Evolutionary conservation across 2,329 filamentous ascomycete genomes (phyloP).

Genomic region (Clarireedia hainanense): DNA sequence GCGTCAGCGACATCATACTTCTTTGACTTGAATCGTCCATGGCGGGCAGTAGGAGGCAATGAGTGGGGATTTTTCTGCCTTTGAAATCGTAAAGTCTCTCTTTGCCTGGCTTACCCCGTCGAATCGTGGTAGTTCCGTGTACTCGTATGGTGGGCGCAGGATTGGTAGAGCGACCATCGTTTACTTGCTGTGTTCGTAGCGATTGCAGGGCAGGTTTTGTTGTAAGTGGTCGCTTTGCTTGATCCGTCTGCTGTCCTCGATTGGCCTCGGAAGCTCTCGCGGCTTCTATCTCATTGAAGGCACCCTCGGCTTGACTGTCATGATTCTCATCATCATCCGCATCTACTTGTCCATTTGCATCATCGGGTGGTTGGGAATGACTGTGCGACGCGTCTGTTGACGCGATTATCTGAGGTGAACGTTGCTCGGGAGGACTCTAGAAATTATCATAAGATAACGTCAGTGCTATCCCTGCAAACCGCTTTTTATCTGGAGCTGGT

Average conservation of each 20-base stretch:
- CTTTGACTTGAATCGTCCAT: constrained; percentile 17
- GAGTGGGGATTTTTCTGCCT: not conserved
- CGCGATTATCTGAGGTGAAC: not conserved
- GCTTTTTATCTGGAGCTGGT: not conserved
- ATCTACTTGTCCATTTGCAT: not conserved
- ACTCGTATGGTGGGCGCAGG: too few relatives aligned
- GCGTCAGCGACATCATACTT: constrained; percentile 24
- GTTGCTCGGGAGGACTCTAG: not conserved
- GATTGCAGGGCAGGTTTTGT: not conserved
- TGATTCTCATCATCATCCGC: not conserved
- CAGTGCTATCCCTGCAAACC: constrained; percentile 7
- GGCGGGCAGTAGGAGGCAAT: too few relatives aligned
- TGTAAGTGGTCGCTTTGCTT: not conserved
- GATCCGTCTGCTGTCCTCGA: not conserved
- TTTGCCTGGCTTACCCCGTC: too few relatives aligned
- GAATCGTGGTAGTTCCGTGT: not conserved
- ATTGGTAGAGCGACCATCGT: not conserved
- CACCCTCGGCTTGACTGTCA: not conserved
- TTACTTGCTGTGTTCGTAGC: not conserved
- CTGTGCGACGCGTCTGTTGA: not conserved
- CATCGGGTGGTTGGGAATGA: not conserved
- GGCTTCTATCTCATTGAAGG: not conserved
- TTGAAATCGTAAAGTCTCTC: not conserved
- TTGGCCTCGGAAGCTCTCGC: not conserved
- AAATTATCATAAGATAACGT: not conserved